These are phyloP conservation scores for Yarrowia deformans DNA, from an alignment of 805 yeast genomes.

Conservation along the genomic window DNA sequence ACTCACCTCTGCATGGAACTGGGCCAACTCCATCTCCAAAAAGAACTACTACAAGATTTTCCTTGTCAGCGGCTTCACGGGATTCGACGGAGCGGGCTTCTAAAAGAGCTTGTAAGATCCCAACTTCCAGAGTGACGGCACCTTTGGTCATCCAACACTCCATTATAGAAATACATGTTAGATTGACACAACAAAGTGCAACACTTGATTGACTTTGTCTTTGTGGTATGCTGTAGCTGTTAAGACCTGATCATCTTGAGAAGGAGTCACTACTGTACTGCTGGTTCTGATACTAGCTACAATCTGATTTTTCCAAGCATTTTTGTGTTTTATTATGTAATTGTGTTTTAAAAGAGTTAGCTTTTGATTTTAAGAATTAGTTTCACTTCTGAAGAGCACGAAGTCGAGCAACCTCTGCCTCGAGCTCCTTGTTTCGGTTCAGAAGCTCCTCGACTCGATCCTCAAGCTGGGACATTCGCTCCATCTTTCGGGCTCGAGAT, in stretches of 20 bases:
- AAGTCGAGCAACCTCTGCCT: conserved; percentile 68
- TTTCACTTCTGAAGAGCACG: conserved; percentile 29
- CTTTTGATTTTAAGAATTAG: conserved; percentile 19
- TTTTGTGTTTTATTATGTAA: conserved; percentile 2
- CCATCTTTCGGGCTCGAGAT: conserved; percentile 91
- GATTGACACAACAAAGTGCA: not conserved
- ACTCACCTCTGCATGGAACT: conserved; percentile 82
- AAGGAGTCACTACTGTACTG: no score
- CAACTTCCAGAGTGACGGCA: conserved; percentile 12
- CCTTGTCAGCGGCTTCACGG: conserved; percentile 71
- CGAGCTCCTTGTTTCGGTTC: conserved; percentile 64
- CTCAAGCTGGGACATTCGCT: conserved; percentile 84
- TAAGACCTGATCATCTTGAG: not conserved
- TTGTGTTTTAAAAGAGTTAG: conserved; percentile 34
- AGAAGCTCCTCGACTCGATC: conserved; percentile 70
- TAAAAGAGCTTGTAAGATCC: not conserved
- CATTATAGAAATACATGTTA: not conserved
- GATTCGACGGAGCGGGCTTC: conserved; percentile 71
- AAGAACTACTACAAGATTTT: conserved; percentile 71
- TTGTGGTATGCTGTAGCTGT: no score
- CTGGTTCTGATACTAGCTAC: no score
- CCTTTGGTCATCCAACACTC: conserved; percentile 29
- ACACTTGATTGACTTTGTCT: no score
- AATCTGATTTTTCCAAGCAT: not conserved
- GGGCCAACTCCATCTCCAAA: conserved; percentile 73